Conservation (phyloP, 164 flowering plant species). For the Nelumbo lutea region DNA sequence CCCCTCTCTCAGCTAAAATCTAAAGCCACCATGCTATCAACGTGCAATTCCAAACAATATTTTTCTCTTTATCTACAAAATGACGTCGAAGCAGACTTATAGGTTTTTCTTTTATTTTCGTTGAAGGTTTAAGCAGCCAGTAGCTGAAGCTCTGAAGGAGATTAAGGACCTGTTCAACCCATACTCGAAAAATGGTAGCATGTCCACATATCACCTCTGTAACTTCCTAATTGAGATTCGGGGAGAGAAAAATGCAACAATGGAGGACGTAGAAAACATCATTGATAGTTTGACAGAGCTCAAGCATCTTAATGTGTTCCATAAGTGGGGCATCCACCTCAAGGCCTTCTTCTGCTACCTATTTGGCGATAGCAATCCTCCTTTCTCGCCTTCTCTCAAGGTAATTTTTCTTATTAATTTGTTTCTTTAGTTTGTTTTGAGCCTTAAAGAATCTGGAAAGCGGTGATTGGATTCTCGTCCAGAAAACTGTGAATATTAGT, state of each 20-base stretch:
- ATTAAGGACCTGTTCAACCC: conserved; percentile 49
- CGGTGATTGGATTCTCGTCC: no score
- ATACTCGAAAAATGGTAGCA: conserved; percentile 65
- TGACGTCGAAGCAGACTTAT: conserved; percentile 63
- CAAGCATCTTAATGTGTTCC: conserved; percentile 32
- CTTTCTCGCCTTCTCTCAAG: conserved; percentile 23
- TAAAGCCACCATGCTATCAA: no score
- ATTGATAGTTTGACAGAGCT: conserved; percentile 34
- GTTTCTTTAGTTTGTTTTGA: not conserved
- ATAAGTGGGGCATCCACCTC: conserved; percentile 1
- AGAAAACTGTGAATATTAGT: no score
- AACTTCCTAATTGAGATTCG: conserved; percentile 66
- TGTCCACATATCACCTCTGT: conserved; percentile 55
- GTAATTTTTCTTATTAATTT: conserved; percentile 4
- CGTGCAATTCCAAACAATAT: no score
- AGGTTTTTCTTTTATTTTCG: conserved; percentile 77
- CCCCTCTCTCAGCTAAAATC: no score
- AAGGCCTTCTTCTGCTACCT: conserved; percentile 38
- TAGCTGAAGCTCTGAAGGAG: conserved; percentile 61
- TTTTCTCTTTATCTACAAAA: no score
- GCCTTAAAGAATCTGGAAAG: not conserved
- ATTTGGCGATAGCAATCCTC: conserved; percentile 29
- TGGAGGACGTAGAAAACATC: conserved; percentile 59
- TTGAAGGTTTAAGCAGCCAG: conserved; percentile 49
- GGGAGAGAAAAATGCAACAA: conserved; percentile 41